Evolutionary conservation across 129 eudicot genomes (phyloP).

Genomic region (Calendula officinalis): DNA sequence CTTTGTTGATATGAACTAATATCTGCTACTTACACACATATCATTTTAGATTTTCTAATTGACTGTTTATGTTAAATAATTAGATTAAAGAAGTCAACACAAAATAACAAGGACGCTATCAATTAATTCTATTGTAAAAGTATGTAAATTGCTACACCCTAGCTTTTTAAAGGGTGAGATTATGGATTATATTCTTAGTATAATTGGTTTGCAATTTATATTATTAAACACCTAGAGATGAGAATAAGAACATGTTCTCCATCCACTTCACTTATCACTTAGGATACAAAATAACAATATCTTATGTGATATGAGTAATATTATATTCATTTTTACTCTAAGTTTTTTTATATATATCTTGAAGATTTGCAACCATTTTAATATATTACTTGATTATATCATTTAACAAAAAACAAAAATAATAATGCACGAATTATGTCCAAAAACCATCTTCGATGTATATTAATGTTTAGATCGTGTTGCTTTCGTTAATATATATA

Average conservation of each 20-base stretch:
- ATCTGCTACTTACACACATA: too few relatives aligned
- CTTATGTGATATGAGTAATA: neutral
- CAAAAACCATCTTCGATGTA: too few relatives aligned
- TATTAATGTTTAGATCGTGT: too few relatives aligned
- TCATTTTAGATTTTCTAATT: too few relatives aligned
- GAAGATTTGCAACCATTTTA: neutral
- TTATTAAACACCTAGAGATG: neutral
- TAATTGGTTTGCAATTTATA: slow-evolving; percentile 3
- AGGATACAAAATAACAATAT: neutral
- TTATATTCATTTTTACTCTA: neutral
- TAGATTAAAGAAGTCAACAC: too few relatives aligned
- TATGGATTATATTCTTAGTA: slow-evolving; percentile 21
- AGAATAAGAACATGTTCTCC: slow-evolving; percentile 18
- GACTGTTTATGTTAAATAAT: too few relatives aligned
- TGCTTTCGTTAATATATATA: too few relatives aligned
- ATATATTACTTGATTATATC: neutral
- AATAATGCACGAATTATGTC: too few relatives aligned
- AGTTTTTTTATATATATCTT: neutral
- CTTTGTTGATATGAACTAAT: too few relatives aligned
- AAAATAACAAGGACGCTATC: too few relatives aligned
- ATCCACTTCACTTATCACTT: slow-evolving; percentile 15
- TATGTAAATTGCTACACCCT: neutral
- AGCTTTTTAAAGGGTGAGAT: slow-evolving; percentile 4
- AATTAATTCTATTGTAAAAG: neutral
- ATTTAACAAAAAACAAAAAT: too few relatives aligned